Conservation (phyloP, 2,329 filamentous ascomycete genomes). For the Clonostachys rhizophaga region DNA sequence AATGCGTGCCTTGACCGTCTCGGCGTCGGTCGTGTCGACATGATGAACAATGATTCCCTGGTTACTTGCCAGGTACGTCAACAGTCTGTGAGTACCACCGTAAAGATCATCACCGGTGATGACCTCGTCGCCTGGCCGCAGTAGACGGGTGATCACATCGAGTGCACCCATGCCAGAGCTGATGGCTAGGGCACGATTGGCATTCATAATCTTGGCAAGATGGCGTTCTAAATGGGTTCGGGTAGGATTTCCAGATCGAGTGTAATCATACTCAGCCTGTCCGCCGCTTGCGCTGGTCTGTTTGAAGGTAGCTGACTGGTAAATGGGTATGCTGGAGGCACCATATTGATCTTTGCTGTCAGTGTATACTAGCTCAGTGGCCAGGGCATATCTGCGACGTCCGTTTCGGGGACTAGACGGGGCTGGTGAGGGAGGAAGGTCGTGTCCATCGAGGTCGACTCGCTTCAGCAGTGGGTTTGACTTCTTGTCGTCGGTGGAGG, state of each 20-base stretch:
- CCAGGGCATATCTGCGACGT: slow-evolving; percentile 80
- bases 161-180: slow-evolving; percentile 96
- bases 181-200: slow-evolving; percentile 83
- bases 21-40: slow-evolving; percentile 83
- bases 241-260: slow-evolving; percentile 93
- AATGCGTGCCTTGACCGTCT: slow-evolving; percentile 64
- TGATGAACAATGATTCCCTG: slow-evolving; percentile 93
- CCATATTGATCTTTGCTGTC: slow-evolving; percentile 97
- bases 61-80: slow-evolving; percentile 87
- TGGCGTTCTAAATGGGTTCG: slow-evolving; percentile 94
- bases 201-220: slow-evolving; percentile 98
- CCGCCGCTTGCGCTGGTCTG: slow-evolving; percentile 76
- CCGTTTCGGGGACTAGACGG: slow-evolving; percentile 86
- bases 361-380: slow-evolving; percentile 94
- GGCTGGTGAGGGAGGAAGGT: slow-evolving; percentile 85
- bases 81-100: slow-evolving; percentile 87
- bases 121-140: slow-evolving; percentile 92
- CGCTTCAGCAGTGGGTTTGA: slow-evolving; percentile 46
- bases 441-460: slow-evolving; percentile 77
- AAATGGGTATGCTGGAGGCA: slow-evolving; percentile 92
- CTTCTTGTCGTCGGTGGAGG: slow-evolving; percentile 16
- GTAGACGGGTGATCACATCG: slow-evolving; percentile 88
- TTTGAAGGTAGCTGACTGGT: slow-evolving; percentile 98
- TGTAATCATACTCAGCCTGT: slow-evolving; percentile 92
- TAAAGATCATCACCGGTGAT: slow-evolving; percentile 97